A percentile compares a stretch with the other conserved stretches of the same genome.
These are phyloP conservation scores for Leonotis leonurus DNA, from an alignment of 257 asterid genomes.

Conservation along the genomic window DNA sequence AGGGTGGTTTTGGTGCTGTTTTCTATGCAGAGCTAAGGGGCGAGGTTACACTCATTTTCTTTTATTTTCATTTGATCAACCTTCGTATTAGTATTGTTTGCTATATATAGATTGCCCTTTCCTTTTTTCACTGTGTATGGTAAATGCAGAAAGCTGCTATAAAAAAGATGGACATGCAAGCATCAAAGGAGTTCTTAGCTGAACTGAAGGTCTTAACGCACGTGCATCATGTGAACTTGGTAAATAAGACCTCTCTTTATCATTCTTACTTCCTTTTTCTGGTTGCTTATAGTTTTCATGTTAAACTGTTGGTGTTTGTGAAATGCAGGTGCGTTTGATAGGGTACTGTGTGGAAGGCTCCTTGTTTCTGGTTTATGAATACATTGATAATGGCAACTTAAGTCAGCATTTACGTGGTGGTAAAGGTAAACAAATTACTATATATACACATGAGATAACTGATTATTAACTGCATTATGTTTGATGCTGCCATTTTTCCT, in stretches of 20 bases:
- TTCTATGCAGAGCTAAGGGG: conserved; percentile 70
- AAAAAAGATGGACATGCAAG: conserved; percentile 91
- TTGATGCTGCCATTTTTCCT: neutral
- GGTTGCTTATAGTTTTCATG: neutral
- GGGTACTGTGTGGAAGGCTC: conserved; percentile 81
- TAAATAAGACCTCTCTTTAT: conserved; percentile 8
- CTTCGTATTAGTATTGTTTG: neutral
- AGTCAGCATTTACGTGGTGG: conserved; percentile 72
- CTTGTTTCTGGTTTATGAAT: conserved; percentile 75
- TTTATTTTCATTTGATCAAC: too few species aligned
- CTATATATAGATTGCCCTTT: neutral
- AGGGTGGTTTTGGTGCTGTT: conserved; percentile 87
- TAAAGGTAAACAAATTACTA: conserved; percentile 37
- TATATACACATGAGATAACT: too few species aligned
- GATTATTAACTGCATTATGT: neutral
- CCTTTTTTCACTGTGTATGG: too few species aligned
- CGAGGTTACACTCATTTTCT: conserved; percentile 37
- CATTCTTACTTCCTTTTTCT: neutral
- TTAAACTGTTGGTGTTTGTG: neutral
- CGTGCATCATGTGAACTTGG: conserved; percentile 92
- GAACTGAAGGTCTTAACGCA: conserved; percentile 75
- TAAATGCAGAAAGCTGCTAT: conserved; percentile 67
- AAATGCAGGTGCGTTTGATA: conserved; percentile 67
- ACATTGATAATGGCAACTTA: conserved; percentile 77
- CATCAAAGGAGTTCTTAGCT: conserved; percentile 75